These are phyloP conservation scores for Tritrichomonas musculus DNA, from an alignment of 208 protist genomes.

Conservation along the genomic window DNA sequence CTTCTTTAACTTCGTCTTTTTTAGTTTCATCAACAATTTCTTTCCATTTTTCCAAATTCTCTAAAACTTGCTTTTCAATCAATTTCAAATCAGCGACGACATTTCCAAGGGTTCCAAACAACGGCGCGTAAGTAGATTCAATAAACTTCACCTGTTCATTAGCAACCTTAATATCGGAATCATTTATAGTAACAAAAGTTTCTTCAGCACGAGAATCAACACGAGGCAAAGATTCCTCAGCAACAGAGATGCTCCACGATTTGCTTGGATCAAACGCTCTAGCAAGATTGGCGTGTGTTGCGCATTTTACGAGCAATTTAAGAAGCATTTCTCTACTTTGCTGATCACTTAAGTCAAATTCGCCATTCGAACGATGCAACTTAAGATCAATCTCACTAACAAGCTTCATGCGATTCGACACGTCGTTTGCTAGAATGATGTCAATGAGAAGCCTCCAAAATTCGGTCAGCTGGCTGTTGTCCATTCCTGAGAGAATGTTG, in stretches of 20 bases:
- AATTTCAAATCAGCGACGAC: not conserved
- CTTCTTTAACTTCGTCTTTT: not conserved
- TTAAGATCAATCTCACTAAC: not conserved
- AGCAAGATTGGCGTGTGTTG: not conserved
- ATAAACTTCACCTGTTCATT: not conserved
- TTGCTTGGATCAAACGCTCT: not conserved
- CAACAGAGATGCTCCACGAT: not conserved
- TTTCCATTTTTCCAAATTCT: not conserved
- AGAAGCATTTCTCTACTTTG: not conserved
- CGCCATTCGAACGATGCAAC: not conserved
- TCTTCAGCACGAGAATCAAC: not conserved
- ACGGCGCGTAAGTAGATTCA: not conserved
- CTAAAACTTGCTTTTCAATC: not conserved
- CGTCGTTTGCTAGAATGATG: not conserved
- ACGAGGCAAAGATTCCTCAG: not conserved
- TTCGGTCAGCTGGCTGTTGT: not conserved
- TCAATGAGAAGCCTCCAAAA: not conserved
- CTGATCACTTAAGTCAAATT: not conserved
- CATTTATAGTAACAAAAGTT: not conserved
- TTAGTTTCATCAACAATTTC: not conserved
- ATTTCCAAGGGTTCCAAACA: not conserved
- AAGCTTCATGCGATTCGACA: not conserved
- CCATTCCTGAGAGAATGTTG: not conserved
- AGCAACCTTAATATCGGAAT: not conserved
- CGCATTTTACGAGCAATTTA: not conserved